A percentile compares a stretch with the other conserved stretches of the same genome.
Conservation (phyloP, 176 grass and related monocot species). For the Oryza brachyantha region DNA sequence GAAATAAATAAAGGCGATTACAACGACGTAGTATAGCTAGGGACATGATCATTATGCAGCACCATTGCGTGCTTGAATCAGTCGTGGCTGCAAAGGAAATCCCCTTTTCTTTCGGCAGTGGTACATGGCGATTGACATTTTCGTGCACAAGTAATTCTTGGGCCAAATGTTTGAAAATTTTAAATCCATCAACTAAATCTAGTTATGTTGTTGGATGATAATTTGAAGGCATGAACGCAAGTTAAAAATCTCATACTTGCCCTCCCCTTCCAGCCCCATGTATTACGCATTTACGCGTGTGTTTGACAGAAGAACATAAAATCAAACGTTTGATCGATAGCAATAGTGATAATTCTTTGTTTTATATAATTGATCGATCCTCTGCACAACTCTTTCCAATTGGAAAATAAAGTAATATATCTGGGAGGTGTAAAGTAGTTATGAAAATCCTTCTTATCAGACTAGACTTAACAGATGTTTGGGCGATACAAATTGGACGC, state of each 20-base stretch:
- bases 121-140: not conserved
- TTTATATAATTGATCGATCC: not conserved
- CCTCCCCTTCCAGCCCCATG: no score
- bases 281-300: no score
- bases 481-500: no score
- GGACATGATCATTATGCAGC: conserved; percentile 11
- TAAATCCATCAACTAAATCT: no score
- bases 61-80: not conserved
- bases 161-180: no score
- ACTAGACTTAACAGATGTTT: not conserved
- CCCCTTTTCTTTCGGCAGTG: not conserved
- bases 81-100: not conserved
- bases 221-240: no score
- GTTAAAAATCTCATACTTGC: no score
- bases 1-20: not conserved
- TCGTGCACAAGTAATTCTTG: not conserved
- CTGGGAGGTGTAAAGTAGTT: not conserved
- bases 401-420: not conserved
- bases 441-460: not conserved
- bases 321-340: no score
- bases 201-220: no score
- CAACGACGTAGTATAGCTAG: conserved; percentile 1
- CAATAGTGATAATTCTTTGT: no score
- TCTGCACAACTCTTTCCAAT: not conserved
- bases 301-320: no score